Evolutionary conservation across 495 filamentous ascomycete species (phyloP).

Genomic region (Schizothecium vesticola): DNA sequence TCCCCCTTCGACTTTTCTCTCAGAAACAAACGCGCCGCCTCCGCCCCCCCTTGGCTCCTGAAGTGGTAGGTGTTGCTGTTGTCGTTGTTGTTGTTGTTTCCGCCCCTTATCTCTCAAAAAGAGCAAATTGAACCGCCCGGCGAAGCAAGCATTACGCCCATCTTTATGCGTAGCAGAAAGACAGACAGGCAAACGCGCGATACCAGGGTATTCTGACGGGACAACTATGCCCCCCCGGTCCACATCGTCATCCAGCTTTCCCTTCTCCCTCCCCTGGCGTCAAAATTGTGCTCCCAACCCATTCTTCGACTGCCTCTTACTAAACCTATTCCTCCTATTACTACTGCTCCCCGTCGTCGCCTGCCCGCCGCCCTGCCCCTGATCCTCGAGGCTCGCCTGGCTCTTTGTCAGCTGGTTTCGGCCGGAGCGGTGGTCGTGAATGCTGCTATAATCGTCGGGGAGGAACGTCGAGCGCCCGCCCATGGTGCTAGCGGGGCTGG

Average conservation of each 20-base stretch:
- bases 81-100: too few species aligned
- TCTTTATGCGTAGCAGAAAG: not conserved
- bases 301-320: constrained; percentile 83
- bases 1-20: too few species aligned
- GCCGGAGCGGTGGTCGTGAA: constrained; percentile 43
- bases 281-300: constrained; percentile 62
- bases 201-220: not conserved
- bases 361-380: not conserved
- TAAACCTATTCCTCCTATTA: constrained; percentile 67
- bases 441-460: constrained; percentile 38
- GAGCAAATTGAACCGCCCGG: not conserved
- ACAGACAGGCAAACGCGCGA: not conserved
- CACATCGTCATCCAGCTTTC: too few species aligned
- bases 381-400: constrained; percentile 51
- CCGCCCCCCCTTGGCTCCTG: not conserved
- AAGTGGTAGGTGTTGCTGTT: too few species aligned
- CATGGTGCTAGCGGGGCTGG: constrained; percentile 72
- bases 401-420: constrained; percentile 50
- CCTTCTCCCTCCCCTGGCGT: not conserved
- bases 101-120: not conserved
- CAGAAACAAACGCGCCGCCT: not conserved
- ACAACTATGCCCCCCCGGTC: not conserved
- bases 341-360: constrained; percentile 30
- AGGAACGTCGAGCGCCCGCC: constrained; percentile 38
- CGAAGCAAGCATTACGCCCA: not conserved